Evolutionary conservation across 768 basidiomycete genomes (phyloP).

Genomic region (Boletus tomentosulus): DNA sequence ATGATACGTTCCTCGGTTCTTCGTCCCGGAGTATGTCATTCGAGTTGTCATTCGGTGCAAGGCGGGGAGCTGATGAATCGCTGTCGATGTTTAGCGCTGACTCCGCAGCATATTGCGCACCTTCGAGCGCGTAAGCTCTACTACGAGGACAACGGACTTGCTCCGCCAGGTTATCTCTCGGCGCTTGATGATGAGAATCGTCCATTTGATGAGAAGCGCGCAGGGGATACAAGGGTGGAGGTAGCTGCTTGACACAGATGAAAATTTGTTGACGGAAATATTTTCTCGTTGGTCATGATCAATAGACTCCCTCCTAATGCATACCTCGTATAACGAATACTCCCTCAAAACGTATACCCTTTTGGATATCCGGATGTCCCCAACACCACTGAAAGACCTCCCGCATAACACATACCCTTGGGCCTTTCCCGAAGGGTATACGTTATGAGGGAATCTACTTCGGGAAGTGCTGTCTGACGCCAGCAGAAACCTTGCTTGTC

Average conservation of each 20-base stretch:
- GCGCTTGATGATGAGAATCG: constrained; percentile 9
- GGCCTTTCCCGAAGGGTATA: too few relatives aligned
- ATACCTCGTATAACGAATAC: too few relatives aligned
- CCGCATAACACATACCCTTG: too few relatives aligned
- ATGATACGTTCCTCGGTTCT: constrained; percentile 56
- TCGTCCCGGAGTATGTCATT: constrained; percentile 49
- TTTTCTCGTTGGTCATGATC: neutral
- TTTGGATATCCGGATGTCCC: too few relatives aligned
- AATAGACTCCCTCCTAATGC: too few relatives aligned
- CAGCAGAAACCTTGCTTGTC: too few relatives aligned
- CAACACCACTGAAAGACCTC: too few relatives aligned
- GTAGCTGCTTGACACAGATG: too few relatives aligned
- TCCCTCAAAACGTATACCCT: too few relatives aligned
- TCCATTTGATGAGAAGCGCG: constrained; percentile 11
- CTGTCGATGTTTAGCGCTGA: constrained; percentile 13
- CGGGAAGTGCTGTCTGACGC: too few relatives aligned
- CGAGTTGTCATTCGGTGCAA: neutral
- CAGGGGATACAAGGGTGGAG: neutral
- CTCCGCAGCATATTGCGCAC: constrained; percentile 19
- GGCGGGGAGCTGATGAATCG: constrained; percentile 7
- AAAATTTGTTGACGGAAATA: neutral
- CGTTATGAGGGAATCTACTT: too few relatives aligned
- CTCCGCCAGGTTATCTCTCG: constrained; percentile 16
- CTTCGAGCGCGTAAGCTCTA: constrained; percentile 23
- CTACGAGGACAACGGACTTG: constrained; percentile 24